Percentiles rank a stretch among this genome's conserved stretches.
These are phyloP conservation scores for Gossypium stocksii DNA, from an alignment of 345 rosid genomes.

Conservation along the genomic window DNA sequence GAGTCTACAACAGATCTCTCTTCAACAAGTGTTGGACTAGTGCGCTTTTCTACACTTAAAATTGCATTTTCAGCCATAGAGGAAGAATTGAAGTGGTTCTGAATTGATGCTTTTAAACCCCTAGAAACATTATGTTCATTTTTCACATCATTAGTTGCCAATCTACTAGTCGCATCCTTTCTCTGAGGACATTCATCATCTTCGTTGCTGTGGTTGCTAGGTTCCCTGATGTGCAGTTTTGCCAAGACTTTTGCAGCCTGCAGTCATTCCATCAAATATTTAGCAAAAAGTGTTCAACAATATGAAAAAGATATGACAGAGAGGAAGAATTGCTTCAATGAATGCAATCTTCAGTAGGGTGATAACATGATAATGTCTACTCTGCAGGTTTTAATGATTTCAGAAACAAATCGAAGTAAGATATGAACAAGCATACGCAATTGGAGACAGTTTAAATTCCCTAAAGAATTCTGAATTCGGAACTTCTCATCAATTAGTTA, in stretches of 20 bases:
- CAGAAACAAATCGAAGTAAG: not conserved
- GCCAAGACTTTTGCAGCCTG: constrained; percentile 67
- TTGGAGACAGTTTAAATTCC: not conserved
- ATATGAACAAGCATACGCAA: not conserved
- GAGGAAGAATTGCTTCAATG: not conserved
- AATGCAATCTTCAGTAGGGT: not conserved
- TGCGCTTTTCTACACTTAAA: constrained; percentile 23
- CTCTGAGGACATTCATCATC: constrained; percentile 21
- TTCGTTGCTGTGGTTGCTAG: constrained; percentile 25
- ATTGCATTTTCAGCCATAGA: constrained; percentile 17
- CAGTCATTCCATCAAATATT: constrained; percentile 16
- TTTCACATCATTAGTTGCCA: constrained; percentile 18
- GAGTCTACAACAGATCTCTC: constrained; percentile 27
- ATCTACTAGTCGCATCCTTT: constrained; percentile 18
- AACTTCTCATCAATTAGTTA: not conserved
- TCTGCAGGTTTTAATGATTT: not conserved
- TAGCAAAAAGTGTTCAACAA: not conserved
- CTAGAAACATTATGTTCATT: constrained; percentile 15
- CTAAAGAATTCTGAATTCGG: not conserved
- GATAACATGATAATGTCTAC: not conserved
- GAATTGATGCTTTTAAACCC: constrained; percentile 28
- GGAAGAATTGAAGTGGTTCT: constrained; percentile 15
- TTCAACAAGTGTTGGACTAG: constrained; percentile 20
- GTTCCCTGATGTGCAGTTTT: constrained; percentile 50
- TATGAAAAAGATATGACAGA: not conserved